A percentile compares a stretch with the other conserved stretches of the same genome.
These are phyloP conservation scores for Spathaspora girioi DNA, from an alignment of 805 yeast species.

Conservation along the genomic window DNA sequence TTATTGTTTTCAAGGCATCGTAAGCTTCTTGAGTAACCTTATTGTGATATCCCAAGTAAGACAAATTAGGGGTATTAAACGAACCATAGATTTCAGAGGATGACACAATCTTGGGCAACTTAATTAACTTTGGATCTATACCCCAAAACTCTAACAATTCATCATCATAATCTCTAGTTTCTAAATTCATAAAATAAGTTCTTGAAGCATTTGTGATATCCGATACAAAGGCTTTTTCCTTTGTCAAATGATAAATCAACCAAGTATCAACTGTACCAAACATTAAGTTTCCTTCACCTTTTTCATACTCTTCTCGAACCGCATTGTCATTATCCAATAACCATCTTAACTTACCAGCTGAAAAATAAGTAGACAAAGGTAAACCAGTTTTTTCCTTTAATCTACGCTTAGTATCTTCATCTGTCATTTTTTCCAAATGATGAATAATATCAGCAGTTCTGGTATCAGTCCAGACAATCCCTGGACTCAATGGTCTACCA, in stretches of 20 bases:
- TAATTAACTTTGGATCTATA: conserved; percentile 61
- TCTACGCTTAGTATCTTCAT: conserved; percentile 52
- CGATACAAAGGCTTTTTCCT: conserved; percentile 65
- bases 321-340: conserved; percentile 71
- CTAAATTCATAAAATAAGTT: conserved; percentile 84
- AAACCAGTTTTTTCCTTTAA: conserved; percentile 72
- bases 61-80: conserved; percentile 58
- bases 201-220: conserved; percentile 92
- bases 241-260: conserved; percentile 82
- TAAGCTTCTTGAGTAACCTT: conserved; percentile 50
- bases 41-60: conserved; percentile 48
- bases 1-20: conserved; percentile 45
- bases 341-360: conserved; percentile 90
- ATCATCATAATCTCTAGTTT: conserved; percentile 70
- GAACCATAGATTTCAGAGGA: conserved; percentile 76
- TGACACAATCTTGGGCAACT: conserved; percentile 74
- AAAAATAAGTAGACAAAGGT: conserved; percentile 87
- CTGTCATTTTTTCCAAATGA: conserved; percentile 51
- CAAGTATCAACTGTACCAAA: conserved; percentile 95
- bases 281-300: conserved; percentile 69
- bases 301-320: conserved; percentile 64
- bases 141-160: conserved; percentile 76
- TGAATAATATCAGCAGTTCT: conserved; percentile 74
- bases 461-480: conserved; percentile 96
- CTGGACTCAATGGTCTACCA: conserved; percentile 79